Evolutionary conservation across 2,329 filamentous ascomycete species (phyloP), one percentile per base, ranked within the genome.

Genomic region (Metarhizium humberi): DNA sequence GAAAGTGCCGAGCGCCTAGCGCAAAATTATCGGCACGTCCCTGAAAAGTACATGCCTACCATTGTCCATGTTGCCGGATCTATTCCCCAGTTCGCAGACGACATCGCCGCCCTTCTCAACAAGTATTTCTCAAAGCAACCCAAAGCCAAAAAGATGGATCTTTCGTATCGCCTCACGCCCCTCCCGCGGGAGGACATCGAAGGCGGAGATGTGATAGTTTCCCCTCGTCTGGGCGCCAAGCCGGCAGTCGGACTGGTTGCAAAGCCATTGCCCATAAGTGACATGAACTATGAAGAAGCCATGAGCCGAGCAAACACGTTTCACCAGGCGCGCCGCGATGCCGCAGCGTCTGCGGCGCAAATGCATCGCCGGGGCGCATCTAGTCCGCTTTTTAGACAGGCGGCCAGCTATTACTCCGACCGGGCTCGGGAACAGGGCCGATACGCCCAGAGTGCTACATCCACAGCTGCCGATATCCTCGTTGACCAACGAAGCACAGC

Each of bases 381-480:
- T 0, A 82, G 90, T 58, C 85, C 78, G 0, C 73, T 92, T 3
- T 91, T 88, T 74, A 81, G 85, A 25, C 87, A 85, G 56, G 92
- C 82, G 1, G 89, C 89, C 8, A 83, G 79, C 0, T 88, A 89
- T 66, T 95, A 95, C 67, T 78, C 84, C 1, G 81, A 88, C 52
- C 75, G 87, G 11, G 87, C 83, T 1, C 83, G 85, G 25, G 84
- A 89, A 50, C 79, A 84, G 56, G 75, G 80, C 4, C 78, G 75
- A 13, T 74, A 75, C 47, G 80, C 84, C 2, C 79, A 80, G 58
- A 73, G 74, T 18, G 79, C 83, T n/a, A 75, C 76, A 18, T 83
- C 84, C n/a, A 75, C 76, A 0, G 84, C 84, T 1, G 89, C 90
- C 1, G 87, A 94, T 63, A 71, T 79, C 0, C 76, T 86, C 3